A percentile compares a stretch with the other conserved stretches of the same genome.
Conservation (phyloP, 2,329 filamentous ascomycete genomes). For the Ceratocystis lukuohia region DNA sequence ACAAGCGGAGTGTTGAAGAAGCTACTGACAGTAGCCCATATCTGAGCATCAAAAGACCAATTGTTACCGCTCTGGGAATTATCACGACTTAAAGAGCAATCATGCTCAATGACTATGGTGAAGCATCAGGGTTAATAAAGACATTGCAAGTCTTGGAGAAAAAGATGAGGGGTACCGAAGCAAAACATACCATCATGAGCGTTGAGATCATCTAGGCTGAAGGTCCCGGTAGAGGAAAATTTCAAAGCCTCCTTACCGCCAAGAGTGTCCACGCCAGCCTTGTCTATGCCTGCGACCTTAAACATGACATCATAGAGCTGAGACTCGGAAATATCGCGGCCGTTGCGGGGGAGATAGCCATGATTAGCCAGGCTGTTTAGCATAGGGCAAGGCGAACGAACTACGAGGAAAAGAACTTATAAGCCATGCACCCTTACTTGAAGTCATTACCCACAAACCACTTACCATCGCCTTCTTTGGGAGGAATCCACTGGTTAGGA, state of each 20-base stretch:
- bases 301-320: neutral
- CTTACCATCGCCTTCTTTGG: slow-evolving; percentile 12
- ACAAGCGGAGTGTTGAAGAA: slow-evolving; percentile 23
- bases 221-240: slow-evolving; percentile 25
- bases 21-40: slow-evolving; percentile 23
- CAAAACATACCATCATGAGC: slow-evolving; percentile 21
- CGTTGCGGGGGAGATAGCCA: slow-evolving; percentile 22
- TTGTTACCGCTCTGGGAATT: slow-evolving; percentile 26
- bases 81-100: slow-evolving; percentile 26
- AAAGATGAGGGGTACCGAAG: neutral
- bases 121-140: neutral
- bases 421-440: neutral
- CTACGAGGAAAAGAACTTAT: neutral
- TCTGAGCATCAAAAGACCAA: slow-evolving; percentile 24
- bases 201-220: slow-evolving; percentile 25
- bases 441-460: neutral
- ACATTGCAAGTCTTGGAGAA: accelerated
- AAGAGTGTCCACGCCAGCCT: slow-evolving; percentile 20
- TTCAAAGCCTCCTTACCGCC: slow-evolving; percentile 20
- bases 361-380: slow-evolving; percentile 23
- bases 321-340: slow-evolving; percentile 20
- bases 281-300: slow-evolving; percentile 20
- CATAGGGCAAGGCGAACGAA: slow-evolving; percentile 23
- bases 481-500: slow-evolving; percentile 17
- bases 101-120: slow-evolving; percentile 27